phyloP scores from a whole-genome alignment of 768 basidiomycete species.

The Russula olivacea region DNA sequence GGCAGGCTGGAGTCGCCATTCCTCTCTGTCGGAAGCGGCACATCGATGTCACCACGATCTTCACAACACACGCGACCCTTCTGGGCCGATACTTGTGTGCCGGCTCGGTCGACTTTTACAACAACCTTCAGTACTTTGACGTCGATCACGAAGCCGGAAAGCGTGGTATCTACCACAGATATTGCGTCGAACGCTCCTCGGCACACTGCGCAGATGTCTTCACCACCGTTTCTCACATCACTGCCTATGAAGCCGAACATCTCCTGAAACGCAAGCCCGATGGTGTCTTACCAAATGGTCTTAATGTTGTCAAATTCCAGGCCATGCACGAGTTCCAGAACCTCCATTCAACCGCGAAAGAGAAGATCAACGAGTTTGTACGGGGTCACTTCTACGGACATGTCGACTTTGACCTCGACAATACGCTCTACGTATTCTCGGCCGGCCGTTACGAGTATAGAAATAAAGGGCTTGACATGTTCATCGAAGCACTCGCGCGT shows the following conservation, averaged over 20 bases:
- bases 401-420: constrained; percentile 93
- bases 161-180: constrained; percentile 95
- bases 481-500: constrained; percentile 93
- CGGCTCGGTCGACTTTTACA: constrained; percentile 98
- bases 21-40: constrained; percentile 93
- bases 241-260: constrained; percentile 95
- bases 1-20: constrained; percentile 97
- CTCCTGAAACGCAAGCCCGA: constrained; percentile 96
- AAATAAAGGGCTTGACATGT: constrained; percentile 99
- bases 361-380: constrained; percentile 98
- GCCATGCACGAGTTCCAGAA: constrained; percentile 99
- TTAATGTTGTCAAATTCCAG: constrained; percentile 98
- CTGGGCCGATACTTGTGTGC: constrained; percentile 98
- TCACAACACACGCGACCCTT: constrained; percentile 97
- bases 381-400: constrained; percentile 98
- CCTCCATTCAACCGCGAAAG: constrained; percentile 83
- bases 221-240: constrained; percentile 97
- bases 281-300: constrained; percentile 93
- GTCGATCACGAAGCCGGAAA: constrained; percentile 99
- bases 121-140: constrained; percentile 98
- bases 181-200: constrained; percentile 94
- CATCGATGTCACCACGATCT: constrained; percentile 97
- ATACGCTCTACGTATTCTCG: constrained; percentile 92
- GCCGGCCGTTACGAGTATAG: constrained; percentile 99
- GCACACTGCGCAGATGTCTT: constrained; percentile 97